A percentile compares a stretch with the other conserved stretches of the same genome.
These are phyloP conservation scores for Epichloe sp. DNA, from an alignment of 2,329 filamentous ascomycete species.

Conservation along the genomic window DNA sequence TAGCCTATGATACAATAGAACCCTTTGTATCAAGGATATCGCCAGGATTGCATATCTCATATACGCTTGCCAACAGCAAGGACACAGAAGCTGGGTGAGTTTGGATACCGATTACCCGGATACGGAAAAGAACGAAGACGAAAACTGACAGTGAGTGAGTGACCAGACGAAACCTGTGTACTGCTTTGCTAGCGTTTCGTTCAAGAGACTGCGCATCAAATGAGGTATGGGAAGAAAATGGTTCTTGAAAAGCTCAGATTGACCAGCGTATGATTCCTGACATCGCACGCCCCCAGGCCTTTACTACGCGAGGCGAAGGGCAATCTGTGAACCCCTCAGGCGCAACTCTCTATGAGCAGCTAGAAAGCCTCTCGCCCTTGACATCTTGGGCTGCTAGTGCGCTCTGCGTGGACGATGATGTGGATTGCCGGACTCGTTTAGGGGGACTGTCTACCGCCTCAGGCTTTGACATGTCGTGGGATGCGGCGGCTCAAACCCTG, in stretches of 20 bases:
- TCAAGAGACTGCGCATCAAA: slow-evolving; percentile 37
- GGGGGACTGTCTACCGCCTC: slow-evolving; percentile 36
- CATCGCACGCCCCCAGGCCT: slow-evolving; percentile 34
- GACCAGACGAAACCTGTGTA: slow-evolving; percentile 33
- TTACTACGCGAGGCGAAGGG: slow-evolving; percentile 37
- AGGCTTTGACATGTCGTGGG: slow-evolving; percentile 66
- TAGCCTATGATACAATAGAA: slow-evolving; percentile 42
- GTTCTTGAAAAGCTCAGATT: not conserved
- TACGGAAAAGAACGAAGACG: not conserved
- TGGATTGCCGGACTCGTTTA: slow-evolving; percentile 36
- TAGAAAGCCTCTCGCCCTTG: slow-evolving; percentile 44
- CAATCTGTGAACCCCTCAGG: not conserved
- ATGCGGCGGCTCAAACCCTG: slow-evolving; percentile 51
- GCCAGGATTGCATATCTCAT: slow-evolving; percentile 72
- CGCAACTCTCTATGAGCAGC: slow-evolving; percentile 45
- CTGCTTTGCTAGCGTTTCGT: slow-evolving; percentile 45
- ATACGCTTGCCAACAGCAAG: slow-evolving; percentile 37
- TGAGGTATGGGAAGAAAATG: slow-evolving; percentile 12
- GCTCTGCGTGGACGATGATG: slow-evolving; percentile 34
- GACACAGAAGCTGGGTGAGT: slow-evolving; percentile 12
- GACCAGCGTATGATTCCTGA: not conserved
- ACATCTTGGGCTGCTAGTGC: slow-evolving; percentile 36
- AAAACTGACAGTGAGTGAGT: not conserved
- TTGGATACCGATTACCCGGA: not conserved
- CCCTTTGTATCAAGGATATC: slow-evolving; percentile 65